Evolutionary conservation across 305 asterid genomes (phyloP).

Genomic region (Rubia occidens): DNA sequence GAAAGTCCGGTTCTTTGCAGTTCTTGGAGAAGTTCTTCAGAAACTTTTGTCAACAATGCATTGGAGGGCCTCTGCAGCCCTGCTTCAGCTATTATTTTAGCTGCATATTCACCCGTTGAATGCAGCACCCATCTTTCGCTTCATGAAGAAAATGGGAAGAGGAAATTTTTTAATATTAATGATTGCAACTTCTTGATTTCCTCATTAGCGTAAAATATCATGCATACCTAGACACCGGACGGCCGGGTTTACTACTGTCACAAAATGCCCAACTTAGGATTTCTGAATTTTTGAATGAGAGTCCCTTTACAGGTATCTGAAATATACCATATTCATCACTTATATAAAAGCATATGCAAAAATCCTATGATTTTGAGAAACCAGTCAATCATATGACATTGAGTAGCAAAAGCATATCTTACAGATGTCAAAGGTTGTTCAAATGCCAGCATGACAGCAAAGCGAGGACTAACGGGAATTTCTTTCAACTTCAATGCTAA

Average conservation of each 20-base stretch:
- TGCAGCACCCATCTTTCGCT: conserved; percentile 92
- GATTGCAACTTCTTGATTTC: not conserved
- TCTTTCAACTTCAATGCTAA: conserved; percentile 45
- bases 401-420: conserved; percentile 24
- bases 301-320: conserved; percentile 70
- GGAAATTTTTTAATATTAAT: not conserved
- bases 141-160: not conserved
- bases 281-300: conserved; percentile 63
- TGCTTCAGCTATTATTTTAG: conserved; percentile 48
- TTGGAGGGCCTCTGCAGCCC: conserved; percentile 67
- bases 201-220: not conserved
- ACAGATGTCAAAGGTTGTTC: conserved; percentile 65
- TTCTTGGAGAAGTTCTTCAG: conserved; percentile 65
- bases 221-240: conserved; percentile 45
- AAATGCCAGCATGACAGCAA: conserved; percentile 87
- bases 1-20: conserved; percentile 50
- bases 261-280: conserved; percentile 67
- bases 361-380: not conserved
- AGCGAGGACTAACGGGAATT: conserved; percentile 59
- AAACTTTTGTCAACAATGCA: conserved; percentile 49
- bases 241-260: conserved; percentile 90
- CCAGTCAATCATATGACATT: not conserved
- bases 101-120: conserved; percentile 69
- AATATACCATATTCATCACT: conserved; percentile 1
- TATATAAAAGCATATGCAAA: not conserved